Evolutionary conservation across 257 asterid species (phyloP).

Genomic region (Solanum phureja): DNA sequence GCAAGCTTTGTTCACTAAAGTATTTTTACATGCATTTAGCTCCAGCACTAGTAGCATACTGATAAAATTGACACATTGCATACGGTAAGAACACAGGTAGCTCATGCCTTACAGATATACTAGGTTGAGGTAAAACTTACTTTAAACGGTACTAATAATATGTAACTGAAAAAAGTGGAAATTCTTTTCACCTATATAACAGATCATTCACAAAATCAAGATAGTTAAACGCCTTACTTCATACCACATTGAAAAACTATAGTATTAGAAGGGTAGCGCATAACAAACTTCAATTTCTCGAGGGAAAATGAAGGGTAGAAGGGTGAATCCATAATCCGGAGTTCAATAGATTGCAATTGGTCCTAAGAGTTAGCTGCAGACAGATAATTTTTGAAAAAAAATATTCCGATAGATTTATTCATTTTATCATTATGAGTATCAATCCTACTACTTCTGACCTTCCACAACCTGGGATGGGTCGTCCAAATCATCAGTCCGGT

Average conservation of each 20-base stretch:
- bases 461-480: background rate
- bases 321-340: background rate
- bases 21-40: background rate
- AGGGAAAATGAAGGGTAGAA: background rate
- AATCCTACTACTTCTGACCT: background rate
- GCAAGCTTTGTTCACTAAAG: background rate
- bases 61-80: background rate
- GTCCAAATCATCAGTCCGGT: background rate
- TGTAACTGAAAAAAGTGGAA: background rate
- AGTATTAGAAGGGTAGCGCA: background rate
- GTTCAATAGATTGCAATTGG: background rate
- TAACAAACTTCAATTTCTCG: background rate
- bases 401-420: background rate
- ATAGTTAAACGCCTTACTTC: background rate
- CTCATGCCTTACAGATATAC: background rate
- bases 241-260: background rate
- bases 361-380: background rate
- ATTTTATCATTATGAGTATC: background rate
- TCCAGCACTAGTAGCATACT: background rate
- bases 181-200: background rate
- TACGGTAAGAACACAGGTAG: background rate
- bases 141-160: background rate
- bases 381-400: background rate
- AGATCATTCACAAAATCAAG: background rate
- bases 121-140: background rate